A percentile compares a stretch with the other conserved stretches of the same genome.
phyloP scores from a whole-genome alignment of 371 early-diverging fungal genomes.

The Apophysomyces sp. region DNA sequence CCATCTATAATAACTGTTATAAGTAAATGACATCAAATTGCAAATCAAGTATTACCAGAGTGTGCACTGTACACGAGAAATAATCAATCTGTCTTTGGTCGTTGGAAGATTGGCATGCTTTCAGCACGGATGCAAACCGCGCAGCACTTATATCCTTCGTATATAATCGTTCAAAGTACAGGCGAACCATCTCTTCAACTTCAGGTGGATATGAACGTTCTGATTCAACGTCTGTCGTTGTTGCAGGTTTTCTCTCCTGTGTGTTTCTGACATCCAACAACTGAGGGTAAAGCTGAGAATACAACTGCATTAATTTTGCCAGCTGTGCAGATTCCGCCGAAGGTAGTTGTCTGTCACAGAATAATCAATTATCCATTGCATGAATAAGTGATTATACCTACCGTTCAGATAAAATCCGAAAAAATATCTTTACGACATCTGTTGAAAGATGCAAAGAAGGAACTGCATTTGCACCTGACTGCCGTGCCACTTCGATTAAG shows the following conservation, averaged over 20 bases:
- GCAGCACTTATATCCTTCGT: slow-evolving; percentile 69
- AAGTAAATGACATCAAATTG: not conserved
- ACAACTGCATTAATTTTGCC: slow-evolving; percentile 32
- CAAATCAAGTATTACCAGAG: slow-evolving; percentile 45
- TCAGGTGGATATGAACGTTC: slow-evolving; percentile 45
- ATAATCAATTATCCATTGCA: not conserved
- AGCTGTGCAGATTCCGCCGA: slow-evolving; percentile 34
- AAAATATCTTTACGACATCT: slow-evolving; percentile 70
- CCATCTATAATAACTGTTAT: slow-evolving; percentile 54
- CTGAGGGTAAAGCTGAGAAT: slow-evolving; percentile 32
- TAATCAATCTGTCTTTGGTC: slow-evolving; percentile 70
- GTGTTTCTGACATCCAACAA: slow-evolving; percentile 13
- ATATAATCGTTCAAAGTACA: slow-evolving; percentile 77
- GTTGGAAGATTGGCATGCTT: slow-evolving; percentile 68
- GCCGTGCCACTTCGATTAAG: slow-evolving; percentile 46
- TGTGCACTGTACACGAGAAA: slow-evolving; percentile 80
- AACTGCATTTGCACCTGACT: slow-evolving; percentile 27
- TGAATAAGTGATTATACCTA: slow-evolving; percentile 12
- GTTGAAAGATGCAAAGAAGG: slow-evolving; percentile 59
- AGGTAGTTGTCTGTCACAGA: slow-evolving; percentile 25
- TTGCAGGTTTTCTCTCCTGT: slow-evolving; percentile 10
- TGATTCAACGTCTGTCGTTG: not conserved
- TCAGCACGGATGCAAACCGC: slow-evolving; percentile 72
- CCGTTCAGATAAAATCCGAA: slow-evolving; percentile 64
- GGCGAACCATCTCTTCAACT: slow-evolving; percentile 76